These are phyloP conservation scores for Metarhizium guizhouense DNA, from an alignment of 2,329 filamentous ascomycete species.

Conservation along the genomic window DNA sequence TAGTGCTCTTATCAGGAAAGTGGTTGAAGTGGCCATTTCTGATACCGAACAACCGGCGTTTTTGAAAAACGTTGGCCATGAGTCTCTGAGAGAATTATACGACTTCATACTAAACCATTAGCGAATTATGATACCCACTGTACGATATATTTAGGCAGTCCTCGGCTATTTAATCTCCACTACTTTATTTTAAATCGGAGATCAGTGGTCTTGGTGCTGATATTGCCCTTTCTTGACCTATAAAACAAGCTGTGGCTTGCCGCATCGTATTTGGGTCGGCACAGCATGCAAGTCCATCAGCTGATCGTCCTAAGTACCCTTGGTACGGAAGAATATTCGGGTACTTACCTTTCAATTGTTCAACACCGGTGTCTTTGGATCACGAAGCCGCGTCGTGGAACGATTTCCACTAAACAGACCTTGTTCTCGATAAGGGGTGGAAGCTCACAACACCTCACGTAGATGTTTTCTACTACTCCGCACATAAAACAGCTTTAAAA, in stretches of 20 bases:
- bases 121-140: neutral
- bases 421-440: no score
- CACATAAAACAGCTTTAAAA: neutral
- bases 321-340: neutral
- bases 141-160: neutral
- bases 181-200: neutral
- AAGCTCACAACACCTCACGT: no score
- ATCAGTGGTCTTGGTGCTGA: neutral
- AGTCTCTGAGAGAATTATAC: neutral
- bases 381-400: neutral
- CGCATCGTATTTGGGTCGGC: no score
- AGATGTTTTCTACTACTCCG: no score
- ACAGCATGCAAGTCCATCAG: neutral
- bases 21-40: slow-evolving; percentile 5
- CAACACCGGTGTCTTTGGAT: neutral
- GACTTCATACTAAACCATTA: neutral
- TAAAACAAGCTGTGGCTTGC: neutral
- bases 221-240: neutral
- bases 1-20: slow-evolving; percentile 6
- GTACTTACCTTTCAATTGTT: no score
- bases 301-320: neutral
- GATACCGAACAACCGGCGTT: neutral
- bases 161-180: neutral
- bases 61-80: neutral
- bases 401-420: no score